These are phyloP conservation scores for Periglandula ipomoeae DNA, from an alignment of 2,329 filamentous ascomycete species.

Conservation along the genomic window DNA sequence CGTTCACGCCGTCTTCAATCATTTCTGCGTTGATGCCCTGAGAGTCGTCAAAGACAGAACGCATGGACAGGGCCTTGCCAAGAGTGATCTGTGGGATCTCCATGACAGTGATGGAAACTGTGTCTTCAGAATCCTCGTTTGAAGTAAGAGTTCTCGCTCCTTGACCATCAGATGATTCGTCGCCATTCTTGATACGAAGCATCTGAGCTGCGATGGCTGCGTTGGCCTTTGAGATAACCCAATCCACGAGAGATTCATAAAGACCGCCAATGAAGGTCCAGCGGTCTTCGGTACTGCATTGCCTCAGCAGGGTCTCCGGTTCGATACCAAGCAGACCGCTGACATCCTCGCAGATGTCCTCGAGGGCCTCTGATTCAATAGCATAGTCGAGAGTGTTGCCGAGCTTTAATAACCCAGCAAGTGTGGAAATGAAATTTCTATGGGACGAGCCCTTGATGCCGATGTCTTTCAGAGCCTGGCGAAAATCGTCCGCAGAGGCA, in stretches of 20 bases:
- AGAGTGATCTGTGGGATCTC: conserved; percentile 74
- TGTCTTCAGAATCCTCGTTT: conserved; percentile 66
- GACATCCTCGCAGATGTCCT: conserved; percentile 84
- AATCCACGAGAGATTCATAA: conserved; percentile 92
- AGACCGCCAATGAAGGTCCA: conserved; percentile 74
- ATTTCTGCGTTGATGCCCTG: conserved; percentile 93
- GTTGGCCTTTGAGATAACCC: conserved; percentile 86
- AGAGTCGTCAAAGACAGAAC: conserved; percentile 86
- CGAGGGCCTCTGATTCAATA: conserved; percentile 74
- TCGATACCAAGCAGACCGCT: conserved; percentile 79
- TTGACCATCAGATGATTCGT: conserved; percentile 57
- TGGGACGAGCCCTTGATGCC: conserved; percentile 84
- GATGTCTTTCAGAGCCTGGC: conserved; percentile 76
- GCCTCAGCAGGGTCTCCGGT: conserved; percentile 67
- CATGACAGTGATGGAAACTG: conserved; percentile 79
- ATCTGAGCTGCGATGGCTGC: conserved; percentile 72
- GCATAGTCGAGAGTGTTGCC: conserved; percentile 83
- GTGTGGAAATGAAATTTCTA: conserved; percentile 72
- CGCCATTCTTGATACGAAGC: conserved; percentile 52
- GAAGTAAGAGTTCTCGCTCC: conserved; percentile 56
- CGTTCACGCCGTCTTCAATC: conserved; percentile 87
- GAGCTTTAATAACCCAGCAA: conserved; percentile 82
- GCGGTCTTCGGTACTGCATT: conserved; percentile 78
- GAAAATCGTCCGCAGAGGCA: conserved; percentile 88
- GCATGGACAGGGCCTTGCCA: conserved; percentile 81